A percentile compares a stretch with the other conserved stretches of the same genome.
Conservation (phyloP, 176 grass and related monocot species). For the Hordeum marinum region DNA sequence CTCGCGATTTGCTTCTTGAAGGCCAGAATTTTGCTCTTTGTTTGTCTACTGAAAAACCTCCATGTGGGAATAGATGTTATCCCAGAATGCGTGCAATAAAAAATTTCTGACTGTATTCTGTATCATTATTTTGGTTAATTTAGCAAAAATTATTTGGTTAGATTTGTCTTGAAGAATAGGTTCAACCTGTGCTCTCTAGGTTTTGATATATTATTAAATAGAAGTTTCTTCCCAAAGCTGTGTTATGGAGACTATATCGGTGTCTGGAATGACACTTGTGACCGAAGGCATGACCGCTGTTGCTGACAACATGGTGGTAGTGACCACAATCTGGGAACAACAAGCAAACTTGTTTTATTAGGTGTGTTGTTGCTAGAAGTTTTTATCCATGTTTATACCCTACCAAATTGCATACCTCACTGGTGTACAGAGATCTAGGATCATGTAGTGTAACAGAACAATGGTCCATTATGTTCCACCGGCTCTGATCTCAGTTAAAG, state of each 20-base stretch:
- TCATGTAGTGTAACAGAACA: not conserved
- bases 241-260: not conserved
- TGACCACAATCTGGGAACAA: not conserved
- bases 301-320: not conserved
- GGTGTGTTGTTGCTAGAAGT: not conserved
- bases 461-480: not conserved
- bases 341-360: not conserved
- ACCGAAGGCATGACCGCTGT: not conserved
- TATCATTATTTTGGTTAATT: not conserved
- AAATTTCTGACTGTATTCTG: not conserved
- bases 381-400: not conserved
- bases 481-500: not conserved
- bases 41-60: not conserved
- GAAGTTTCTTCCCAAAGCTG: not conserved
- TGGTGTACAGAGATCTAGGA: not conserved
- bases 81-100: not conserved
- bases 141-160: not conserved
- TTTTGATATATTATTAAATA: not conserved
- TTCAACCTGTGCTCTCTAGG: not conserved
- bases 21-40: not conserved
- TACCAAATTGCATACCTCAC: not conserved
- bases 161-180: not conserved
- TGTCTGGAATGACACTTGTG: not conserved
- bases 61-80: not conserved
- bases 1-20: not conserved